These are phyloP conservation scores for Dactylellina sp. DNA, from an alignment of 2,329 filamentous ascomycete genomes.

Conservation along the genomic window DNA sequence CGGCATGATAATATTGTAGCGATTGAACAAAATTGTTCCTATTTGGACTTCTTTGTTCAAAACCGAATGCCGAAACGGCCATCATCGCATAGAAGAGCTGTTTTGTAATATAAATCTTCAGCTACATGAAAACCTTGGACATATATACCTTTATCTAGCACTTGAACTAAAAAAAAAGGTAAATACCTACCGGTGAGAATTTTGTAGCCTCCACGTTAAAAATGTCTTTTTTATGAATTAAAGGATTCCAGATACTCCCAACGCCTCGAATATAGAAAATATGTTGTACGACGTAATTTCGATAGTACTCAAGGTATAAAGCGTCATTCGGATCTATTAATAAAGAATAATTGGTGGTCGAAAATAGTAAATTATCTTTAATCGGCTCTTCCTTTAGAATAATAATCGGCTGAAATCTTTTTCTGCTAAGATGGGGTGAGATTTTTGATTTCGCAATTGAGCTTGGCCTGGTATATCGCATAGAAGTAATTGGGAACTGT, in stretches of 20 bases:
- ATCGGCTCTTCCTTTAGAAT: slow-evolving; percentile 41
- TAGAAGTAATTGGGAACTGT: slow-evolving; percentile 34
- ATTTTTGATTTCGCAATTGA: slow-evolving; percentile 48
- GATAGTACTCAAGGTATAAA: slow-evolving; percentile 60
- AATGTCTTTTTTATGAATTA: slow-evolving; percentile 62
- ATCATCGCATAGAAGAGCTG: slow-evolving; percentile 71
- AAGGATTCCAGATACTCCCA: slow-evolving; percentile 50
- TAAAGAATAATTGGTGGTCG: slow-evolving; percentile 28
- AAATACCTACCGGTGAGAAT: slow-evolving; percentile 68
- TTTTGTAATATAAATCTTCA: slow-evolving; percentile 23
- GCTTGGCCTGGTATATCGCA: slow-evolving; percentile 39
- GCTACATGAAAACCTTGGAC: slow-evolving; percentile 17
- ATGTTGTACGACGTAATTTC: slow-evolving; percentile 59
- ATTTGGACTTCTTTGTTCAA: slow-evolving; percentile 65
- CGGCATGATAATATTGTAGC: slow-evolving; percentile 70
- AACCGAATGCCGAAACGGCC: slow-evolving; percentile 70
- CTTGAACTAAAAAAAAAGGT: slow-evolving; percentile 25
- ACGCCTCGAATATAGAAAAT: slow-evolving; percentile 58
- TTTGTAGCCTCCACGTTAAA: slow-evolving; percentile 66
- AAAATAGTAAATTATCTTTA: slow-evolving; percentile 31
- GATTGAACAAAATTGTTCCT: slow-evolving; percentile 67
- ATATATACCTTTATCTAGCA: no score
- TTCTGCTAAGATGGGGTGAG: slow-evolving; percentile 38
- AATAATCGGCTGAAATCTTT: slow-evolving; percentile 28
- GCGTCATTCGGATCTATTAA: slow-evolving; percentile 35